Conservation (phyloP, 139 green algal genomes). For the Chlamydomonas schloesseri region DNA sequence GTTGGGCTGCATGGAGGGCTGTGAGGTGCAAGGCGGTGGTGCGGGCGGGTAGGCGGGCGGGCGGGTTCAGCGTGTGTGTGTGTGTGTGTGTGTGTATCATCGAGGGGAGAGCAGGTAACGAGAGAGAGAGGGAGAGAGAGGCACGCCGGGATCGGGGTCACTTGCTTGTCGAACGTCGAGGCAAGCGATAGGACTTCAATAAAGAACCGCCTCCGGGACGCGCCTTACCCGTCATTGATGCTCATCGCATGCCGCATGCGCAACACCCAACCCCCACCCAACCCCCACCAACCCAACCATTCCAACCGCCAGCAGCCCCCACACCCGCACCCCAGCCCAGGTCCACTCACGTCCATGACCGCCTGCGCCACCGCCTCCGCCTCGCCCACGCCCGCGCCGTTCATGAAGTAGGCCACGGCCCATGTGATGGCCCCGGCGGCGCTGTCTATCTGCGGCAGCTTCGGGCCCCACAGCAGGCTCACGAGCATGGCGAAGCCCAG, state of each 20-base stretch:
- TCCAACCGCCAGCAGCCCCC: no score
- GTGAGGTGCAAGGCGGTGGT: background rate
- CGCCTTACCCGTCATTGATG: no score
- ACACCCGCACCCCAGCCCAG: no score
- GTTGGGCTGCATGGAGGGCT: background rate
- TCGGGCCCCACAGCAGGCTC: conserved; percentile 32
- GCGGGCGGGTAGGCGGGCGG: no score
- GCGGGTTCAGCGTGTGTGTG: background rate
- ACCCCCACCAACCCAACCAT: background rate
- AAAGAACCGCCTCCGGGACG: no score
- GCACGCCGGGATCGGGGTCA: no score
- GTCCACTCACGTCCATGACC: background rate
- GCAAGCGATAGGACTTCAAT: no score
- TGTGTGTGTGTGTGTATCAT: background rate
- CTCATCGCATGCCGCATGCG: no score
- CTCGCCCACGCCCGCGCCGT: background rate
- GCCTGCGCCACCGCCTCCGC: background rate
- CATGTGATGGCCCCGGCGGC: background rate
- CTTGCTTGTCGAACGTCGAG: no score
- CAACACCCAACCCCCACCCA: no score
- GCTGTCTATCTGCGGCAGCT: background rate
- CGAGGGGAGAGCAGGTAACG: no score
- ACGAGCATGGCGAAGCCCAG: conserved; percentile 17
- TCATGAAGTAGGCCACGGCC: conserved; percentile 32
- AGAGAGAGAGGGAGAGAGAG: no score